Percentiles rank a stretch among this genome's conserved stretches.
These are phyloP conservation scores for Ustilago shanxiensis DNA, from an alignment of 1,284 basidiomycete genomes.

Conservation along the genomic window DNA sequence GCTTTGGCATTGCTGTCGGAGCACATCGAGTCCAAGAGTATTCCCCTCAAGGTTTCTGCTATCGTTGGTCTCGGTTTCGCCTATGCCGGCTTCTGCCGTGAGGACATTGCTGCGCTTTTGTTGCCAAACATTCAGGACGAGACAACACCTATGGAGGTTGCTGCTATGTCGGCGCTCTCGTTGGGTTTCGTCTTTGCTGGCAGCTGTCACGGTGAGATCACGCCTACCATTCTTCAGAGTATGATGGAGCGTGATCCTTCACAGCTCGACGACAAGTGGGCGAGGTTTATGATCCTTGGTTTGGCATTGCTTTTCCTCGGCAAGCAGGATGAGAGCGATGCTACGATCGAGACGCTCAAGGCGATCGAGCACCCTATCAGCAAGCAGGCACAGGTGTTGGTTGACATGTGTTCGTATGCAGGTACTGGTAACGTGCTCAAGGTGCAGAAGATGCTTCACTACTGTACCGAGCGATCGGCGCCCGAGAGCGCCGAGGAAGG, in stretches of 20 bases:
- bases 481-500: slow-evolving; percentile 69
- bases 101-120: slow-evolving; percentile 77
- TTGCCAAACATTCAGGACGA: slow-evolving; percentile 67
- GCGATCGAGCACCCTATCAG: slow-evolving; percentile 93
- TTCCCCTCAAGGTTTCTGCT: slow-evolving; percentile 85
- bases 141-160: slow-evolving; percentile 84
- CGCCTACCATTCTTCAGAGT: slow-evolving; percentile 88
- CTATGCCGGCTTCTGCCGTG: slow-evolving; percentile 90
- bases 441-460: slow-evolving; percentile 91
- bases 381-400: slow-evolving; percentile 89
- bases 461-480: slow-evolving; percentile 90
- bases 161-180: slow-evolving; percentile 85
- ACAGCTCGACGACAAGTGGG: slow-evolving; percentile 79
- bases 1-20: slow-evolving; percentile 91
- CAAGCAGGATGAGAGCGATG: slow-evolving; percentile 79
- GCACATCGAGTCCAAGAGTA: slow-evolving; percentile 88
- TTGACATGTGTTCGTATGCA: slow-evolving; percentile 94
- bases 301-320: slow-evolving; percentile 90
- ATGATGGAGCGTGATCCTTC: slow-evolving; percentile 77
- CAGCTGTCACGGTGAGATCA: slow-evolving; percentile 92
- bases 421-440: slow-evolving; percentile 96
- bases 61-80: slow-evolving; percentile 84
- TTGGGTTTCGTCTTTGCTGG: slow-evolving; percentile 97
- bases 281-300: slow-evolving; percentile 88
- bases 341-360: slow-evolving; percentile 93